Base-by-base conservation (phyloP, 345 rosid genomes). In the Anastatica hierochuntica region DNA sequence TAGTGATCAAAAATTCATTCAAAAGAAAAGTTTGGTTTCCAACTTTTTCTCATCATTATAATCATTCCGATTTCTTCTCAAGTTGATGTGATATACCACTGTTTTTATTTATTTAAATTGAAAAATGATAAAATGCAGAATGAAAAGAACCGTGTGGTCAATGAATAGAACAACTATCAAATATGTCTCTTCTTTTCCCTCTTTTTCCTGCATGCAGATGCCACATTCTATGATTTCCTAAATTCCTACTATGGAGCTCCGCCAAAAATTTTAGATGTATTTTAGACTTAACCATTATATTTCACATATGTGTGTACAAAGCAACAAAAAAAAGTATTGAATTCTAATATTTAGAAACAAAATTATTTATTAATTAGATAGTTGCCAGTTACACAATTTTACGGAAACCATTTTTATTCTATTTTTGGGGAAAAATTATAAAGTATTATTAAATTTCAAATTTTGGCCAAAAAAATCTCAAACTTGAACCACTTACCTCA, bases 161-260 rank as follows among this genome's bases (percentile, higher is more conserved):
- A 36, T 65, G 58, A 65, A 65, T 43, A 65, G 57, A 66, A 36
- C 48, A 50, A 58, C 64, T 27, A 58, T 66, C 70, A 50, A 66
- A 51, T 58, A 48, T 58, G 70, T 58, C 58, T 66, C 64, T 18
- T 66, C 42, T 50, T 65, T 52, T 62, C 30, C 16, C 29, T 15
- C n/a, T 5, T 18, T 10, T 14, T 10, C 15, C 21, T 48, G 29
- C 44, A 23, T 42, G 10, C 14, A 17, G 33, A 57, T 56, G 23
- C 45, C 29, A 49, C 17, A 10, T 26, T 64, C 20, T 47, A 30
- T 55, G 43, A 54, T 53, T 46, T n/a, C n/a, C n/a, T n/a, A n/a
- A n/a, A n/a, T n/a, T n/a, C n/a, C n/a, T n/a, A n/a, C n/a, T n/a
- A n/a, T n/a, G n/a, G n/a, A n/a, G n/a, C n/a, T n/a, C n/a, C n/a